phyloP scores from a whole-genome alignment of 1,284 basidiomycete genomes.

The Amylostereum areolatum region DNA sequence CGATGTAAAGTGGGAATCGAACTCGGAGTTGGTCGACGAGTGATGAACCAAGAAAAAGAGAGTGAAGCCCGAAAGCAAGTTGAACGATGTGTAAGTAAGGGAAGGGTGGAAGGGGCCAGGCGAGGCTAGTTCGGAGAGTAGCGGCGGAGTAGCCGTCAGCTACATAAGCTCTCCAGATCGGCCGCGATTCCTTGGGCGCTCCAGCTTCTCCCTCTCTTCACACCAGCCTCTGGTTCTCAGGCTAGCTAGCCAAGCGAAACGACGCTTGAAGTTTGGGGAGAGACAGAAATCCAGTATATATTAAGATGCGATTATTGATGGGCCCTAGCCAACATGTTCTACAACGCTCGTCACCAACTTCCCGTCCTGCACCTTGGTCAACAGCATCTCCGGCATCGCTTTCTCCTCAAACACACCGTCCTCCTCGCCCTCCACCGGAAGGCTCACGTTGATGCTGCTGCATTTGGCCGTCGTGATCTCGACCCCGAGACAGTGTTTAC shows the following conservation, averaged over 20 bases:
- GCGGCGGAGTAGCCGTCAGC: too few relatives aligned
- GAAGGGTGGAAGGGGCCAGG: too few relatives aligned
- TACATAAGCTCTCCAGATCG: too few relatives aligned
- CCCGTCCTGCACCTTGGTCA: constrained; percentile 77
- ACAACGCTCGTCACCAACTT: constrained; percentile 85
- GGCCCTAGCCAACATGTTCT: constrained; percentile 72
- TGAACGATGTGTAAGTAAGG: too few relatives aligned
- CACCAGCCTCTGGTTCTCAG: too few relatives aligned
- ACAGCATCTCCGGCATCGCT: constrained; percentile 95
- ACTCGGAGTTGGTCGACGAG: too few relatives aligned
- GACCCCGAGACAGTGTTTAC: constrained; percentile 69
- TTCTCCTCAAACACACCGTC: constrained; percentile 91
- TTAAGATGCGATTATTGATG: neutral
- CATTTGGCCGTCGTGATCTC: constrained; percentile 97
- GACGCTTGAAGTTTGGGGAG: neutral
- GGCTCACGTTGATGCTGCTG: constrained; percentile 87
- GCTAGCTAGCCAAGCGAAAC: too few relatives aligned
- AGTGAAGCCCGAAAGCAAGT: too few relatives aligned
- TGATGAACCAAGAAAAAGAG: too few relatives aligned
- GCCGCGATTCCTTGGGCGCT: too few relatives aligned
- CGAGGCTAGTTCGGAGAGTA: too few relatives aligned
- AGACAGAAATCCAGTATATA: neutral
- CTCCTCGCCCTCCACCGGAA: constrained; percentile 85
- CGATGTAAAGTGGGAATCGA: neutral
- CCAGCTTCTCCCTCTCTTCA: too few relatives aligned